Evolutionary conservation across 2,329 filamentous ascomycete genomes (phyloP).

Genomic region (Eutypella sp.): DNA sequence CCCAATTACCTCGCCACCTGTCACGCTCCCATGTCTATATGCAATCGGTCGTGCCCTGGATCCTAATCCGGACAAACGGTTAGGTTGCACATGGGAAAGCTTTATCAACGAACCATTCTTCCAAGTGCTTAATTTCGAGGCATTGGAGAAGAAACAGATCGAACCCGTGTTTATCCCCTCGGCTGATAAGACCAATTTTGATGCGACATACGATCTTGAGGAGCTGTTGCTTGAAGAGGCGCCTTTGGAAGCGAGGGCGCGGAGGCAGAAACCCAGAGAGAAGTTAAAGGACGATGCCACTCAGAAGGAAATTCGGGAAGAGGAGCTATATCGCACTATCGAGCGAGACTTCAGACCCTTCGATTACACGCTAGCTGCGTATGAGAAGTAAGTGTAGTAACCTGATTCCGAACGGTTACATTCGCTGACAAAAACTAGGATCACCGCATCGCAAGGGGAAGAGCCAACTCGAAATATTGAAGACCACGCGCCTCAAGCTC

Average conservation of each 20-base stretch:
- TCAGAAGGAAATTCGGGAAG: slow-evolving; percentile 88
- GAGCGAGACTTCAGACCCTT: slow-evolving; percentile 92
- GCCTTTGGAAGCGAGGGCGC: slow-evolving; percentile 83
- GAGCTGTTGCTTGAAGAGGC: slow-evolving; percentile 92
- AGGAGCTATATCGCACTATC: slow-evolving; percentile 90
- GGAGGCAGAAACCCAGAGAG: slow-evolving; percentile 89
- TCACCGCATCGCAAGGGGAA: slow-evolving; percentile 28
- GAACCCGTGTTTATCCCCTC: slow-evolving; percentile 90
- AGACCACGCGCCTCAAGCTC: slow-evolving; percentile 35
- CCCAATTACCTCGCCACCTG: slow-evolving; percentile 86
- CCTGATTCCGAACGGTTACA: neutral
- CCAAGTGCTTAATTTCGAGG: slow-evolving; percentile 74
- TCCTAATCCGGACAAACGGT: slow-evolving; percentile 70
- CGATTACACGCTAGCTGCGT: slow-evolving; percentile 83
- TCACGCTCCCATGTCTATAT: slow-evolving; percentile 82
- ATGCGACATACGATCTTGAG: slow-evolving; percentile 95
- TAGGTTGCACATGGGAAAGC: slow-evolving; percentile 81
- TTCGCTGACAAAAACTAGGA: slow-evolving; percentile 24
- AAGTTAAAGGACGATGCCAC: slow-evolving; percentile 91
- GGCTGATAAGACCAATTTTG: slow-evolving; percentile 97
- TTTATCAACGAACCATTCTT: slow-evolving; percentile 92
- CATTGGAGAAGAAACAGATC: slow-evolving; percentile 79
- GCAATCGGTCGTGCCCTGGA: slow-evolving; percentile 82
- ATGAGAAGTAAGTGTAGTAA: slow-evolving; percentile 56
- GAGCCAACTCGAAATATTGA: slow-evolving; percentile 14